These are phyloP conservation scores for Oropetium thomaeum DNA, from an alignment of 176 grass and related monocot genomes.

Conservation along the genomic window DNA sequence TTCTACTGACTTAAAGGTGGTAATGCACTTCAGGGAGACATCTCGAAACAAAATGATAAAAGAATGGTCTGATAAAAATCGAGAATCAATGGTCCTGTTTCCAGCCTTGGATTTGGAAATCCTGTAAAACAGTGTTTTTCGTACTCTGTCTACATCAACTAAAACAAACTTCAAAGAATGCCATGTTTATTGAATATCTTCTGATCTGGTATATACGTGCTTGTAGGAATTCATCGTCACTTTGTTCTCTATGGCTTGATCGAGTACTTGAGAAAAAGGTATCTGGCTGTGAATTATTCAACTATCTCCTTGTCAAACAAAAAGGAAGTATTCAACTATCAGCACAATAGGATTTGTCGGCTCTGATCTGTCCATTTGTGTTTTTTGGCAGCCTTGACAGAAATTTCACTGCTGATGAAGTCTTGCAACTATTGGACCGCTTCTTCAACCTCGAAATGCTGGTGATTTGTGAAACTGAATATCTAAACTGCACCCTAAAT, in stretches of 20 bases:
- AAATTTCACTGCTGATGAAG: constrained; percentile 74
- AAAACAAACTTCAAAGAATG: not conserved
- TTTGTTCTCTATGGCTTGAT: constrained; percentile 91
- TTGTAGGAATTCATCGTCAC: constrained; percentile 79
- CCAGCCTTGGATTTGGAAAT: not conserved
- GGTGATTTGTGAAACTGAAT: constrained; percentile 42
- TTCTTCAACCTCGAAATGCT: constrained; percentile 98
- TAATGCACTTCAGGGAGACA: not conserved
- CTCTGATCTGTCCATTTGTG: constrained; percentile 5
- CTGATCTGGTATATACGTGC: constrained; percentile 7
- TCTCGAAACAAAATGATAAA: not conserved
- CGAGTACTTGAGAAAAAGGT: constrained; percentile 82
- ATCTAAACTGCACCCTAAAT: too few species aligned
- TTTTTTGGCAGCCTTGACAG: constrained; percentile 63
- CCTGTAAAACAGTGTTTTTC: not conserved
- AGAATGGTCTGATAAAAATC: not conserved
- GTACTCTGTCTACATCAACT: not conserved
- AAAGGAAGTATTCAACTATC: too few species aligned
- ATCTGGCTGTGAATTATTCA: not conserved
- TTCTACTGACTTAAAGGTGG: not conserved
- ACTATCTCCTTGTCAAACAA: too few species aligned
- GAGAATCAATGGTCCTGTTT: not conserved
- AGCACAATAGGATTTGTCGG: not conserved
- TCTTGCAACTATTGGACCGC: constrained; percentile 77
- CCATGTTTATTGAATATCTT: not conserved